Evolutionary conservation across 2,329 filamentous ascomycete species (phyloP), one percentile per base, ranked within the genome.

Genomic region (Colletotrichum lindemuthianum): DNA sequence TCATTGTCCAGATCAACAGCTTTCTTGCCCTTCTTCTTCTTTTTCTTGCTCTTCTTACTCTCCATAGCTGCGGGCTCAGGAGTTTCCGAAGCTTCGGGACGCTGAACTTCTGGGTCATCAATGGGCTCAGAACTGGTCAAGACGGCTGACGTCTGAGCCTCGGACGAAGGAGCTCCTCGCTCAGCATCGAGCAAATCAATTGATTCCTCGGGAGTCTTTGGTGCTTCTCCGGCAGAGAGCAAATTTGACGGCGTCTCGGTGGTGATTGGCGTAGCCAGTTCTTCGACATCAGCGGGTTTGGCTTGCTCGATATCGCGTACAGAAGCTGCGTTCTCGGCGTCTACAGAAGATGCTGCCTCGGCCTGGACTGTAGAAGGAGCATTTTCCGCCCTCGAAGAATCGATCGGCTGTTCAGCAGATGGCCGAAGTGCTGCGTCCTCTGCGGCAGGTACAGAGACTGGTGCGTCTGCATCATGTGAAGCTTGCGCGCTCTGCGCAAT

Each of bases 11-110:
- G 13, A 15, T 59, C 45, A 11, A 53, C 8, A 9, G 51, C 24
- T 52, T 66, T 66, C 51, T 58, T 68, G 7, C 53, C 63, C 39
- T 71, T 72, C 70, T 81, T 82, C 69, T 79, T 82, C 41, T 77
- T 68, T 56, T 73, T 74, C 68, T 76, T 76, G 52, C 68, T 69
- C 56, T 73, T 74, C 71, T 75, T 72, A 13, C 65, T 54, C 11
- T 68, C 59, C 15, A 61, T 39, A 9, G 49, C 37, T 24, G 67
- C 12, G 40, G 47, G 4, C 5, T 63, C 57, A 4, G 34, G 16
- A 40, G 33, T 11, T 9, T 8, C 13, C 11, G 59, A 37, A 10
- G 34, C 10, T 34, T 16, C 13, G 39, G 39, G 24, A 16, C 53
- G 34, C 24, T 68, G 65, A 13, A 44, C 33, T 33, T 59, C 60